These are phyloP conservation scores for Apiospora marii DNA, from an alignment of 2,329 filamentous ascomycete species.

Conservation along the genomic window DNA sequence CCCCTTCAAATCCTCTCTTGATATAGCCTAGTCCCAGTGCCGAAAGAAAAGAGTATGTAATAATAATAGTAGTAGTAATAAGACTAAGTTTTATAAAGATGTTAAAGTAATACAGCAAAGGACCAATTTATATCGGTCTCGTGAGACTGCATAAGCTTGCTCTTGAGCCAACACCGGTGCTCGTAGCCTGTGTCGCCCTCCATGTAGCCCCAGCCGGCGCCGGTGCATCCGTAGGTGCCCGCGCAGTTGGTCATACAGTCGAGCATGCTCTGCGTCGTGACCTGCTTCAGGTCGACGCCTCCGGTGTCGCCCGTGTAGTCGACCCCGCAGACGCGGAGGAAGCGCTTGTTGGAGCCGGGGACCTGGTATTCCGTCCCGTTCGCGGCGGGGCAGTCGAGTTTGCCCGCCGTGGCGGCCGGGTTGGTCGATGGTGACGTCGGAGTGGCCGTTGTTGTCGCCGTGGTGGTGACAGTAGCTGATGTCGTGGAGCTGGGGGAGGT, in stretches of 20 bases:
- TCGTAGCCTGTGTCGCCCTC: slow-evolving; percentile 48
- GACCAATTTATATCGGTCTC: slow-evolving; percentile 48
- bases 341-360: slow-evolving; percentile 48
- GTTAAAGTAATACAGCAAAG: slow-evolving; percentile 49
- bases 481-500: neutral
- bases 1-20: neutral
- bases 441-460: slow-evolving; percentile 22
- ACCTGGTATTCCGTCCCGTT: slow-evolving; percentile 55
- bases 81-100: too few relatives aligned
- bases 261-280: slow-evolving; percentile 49
- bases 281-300: slow-evolving; percentile 42
- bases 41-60: neutral
- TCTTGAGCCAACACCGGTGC: slow-evolving; percentile 55
- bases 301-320: slow-evolving; percentile 50
- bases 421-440: slow-evolving; percentile 24
- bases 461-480: neutral
- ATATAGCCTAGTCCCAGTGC: neutral
- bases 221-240: slow-evolving; percentile 47
- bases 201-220: slow-evolving; percentile 54
- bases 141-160: slow-evolving; percentile 43
- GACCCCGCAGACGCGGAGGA: slow-evolving; percentile 54
- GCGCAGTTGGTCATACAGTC: slow-evolving; percentile 56
- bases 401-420: slow-evolving; percentile 28
- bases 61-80: neutral
- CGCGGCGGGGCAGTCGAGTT: slow-evolving; percentile 49